These are phyloP conservation scores for Zhuliangozyma blackwelliae DNA, from an alignment of 1,139 yeast species.

Conservation along the genomic window DNA sequence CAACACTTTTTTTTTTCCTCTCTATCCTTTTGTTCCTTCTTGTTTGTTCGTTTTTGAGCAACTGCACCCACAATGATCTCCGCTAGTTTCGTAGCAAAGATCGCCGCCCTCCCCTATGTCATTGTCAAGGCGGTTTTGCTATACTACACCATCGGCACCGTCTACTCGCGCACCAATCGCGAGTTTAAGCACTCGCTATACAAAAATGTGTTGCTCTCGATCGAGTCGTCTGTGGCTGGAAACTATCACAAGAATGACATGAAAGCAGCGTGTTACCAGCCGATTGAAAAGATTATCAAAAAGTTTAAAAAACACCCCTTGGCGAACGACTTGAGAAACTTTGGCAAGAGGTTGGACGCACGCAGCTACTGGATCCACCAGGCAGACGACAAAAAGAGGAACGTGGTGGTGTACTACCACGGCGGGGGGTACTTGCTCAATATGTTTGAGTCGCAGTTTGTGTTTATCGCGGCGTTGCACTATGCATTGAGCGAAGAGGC, in stretches of 20 bases:
- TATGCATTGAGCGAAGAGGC: slow-evolving; percentile 18
- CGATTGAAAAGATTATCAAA: slow-evolving; percentile 8
- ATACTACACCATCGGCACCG: slow-evolving; percentile 31
- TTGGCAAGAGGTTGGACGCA: slow-evolving; percentile 24
- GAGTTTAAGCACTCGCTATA: slow-evolving; percentile 27
- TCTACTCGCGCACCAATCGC: slow-evolving; percentile 23
- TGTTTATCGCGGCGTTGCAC: slow-evolving; percentile 20
- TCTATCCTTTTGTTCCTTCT: too few relatives aligned
- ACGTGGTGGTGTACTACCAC: slow-evolving; percentile 22
- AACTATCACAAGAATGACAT: slow-evolving; percentile 11
- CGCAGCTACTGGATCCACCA: slow-evolving; percentile 23
- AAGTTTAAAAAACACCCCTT: slow-evolving; percentile 10
- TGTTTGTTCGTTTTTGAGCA: too few relatives aligned
- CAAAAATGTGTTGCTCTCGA: slow-evolving; percentile 27
- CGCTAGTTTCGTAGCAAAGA: slow-evolving; percentile 7
- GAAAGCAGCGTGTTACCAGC: slow-evolving; percentile 10
- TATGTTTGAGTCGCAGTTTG: slow-evolving; percentile 24
- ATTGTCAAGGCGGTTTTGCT: slow-evolving; percentile 16
- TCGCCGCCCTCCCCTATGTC: slow-evolving; percentile 17
- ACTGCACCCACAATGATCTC: slow-evolving; percentile 5
- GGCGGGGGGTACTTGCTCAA: slow-evolving; percentile 44
- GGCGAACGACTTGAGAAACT: slow-evolving; percentile 11
- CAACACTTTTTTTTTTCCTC: too few relatives aligned
- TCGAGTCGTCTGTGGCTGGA: slow-evolving; percentile 24
- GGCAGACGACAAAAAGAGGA: slow-evolving; percentile 7